Evolutionary conservation across 768 basidiomycete species (phyloP), one percentile per base, ranked within the genome.

Genomic region (Trametes cingulata): DNA sequence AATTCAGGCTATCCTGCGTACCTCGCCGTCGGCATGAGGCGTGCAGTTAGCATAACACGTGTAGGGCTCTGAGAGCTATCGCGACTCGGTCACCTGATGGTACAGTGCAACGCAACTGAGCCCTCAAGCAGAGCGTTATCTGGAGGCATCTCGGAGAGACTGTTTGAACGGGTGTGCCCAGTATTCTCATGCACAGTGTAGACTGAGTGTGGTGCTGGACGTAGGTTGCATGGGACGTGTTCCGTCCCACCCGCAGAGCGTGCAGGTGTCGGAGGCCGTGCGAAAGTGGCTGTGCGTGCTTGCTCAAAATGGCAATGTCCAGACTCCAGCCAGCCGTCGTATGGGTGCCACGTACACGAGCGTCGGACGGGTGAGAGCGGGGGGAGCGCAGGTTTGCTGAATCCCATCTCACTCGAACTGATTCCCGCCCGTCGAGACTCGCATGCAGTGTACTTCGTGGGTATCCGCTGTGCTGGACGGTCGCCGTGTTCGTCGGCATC

Each of bases 11-110:
- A 41, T 29, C n/a, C 27, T 12, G 46, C 15, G 36, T 10, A 47
- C 65, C 66, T 60, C 58, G 48, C 63, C 51, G 51, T 9, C 52
- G 51, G 53, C 66, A 62, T 60, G 63, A 64, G 54, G 66, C 55
- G 56, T 57, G 56, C 55, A 58, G 55, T 58, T 63, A 58, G 61
- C 57, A 63, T 12, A 54, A 52, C 61, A 63, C 61, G 61, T 63
- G 61, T 58, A 45, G 56, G 51, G 43, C 22, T 17, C 57, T n/a
- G 15, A 45, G 22, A 4, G 40, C 57, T 45, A 37, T 48, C 60
- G 47, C 52, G 47, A n/a, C 10, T 33, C 35, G 47, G 47, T 57
- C 56, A 57, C 47, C 47, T 57, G 56, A 50, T 37, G 27, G 35
- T 10, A 19, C 35, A 15, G 3, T 14, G 6, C 25, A 27, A 10